Base-by-base conservation (phyloP, 257 asterid species). In the Cruciata laevipes region DNA sequence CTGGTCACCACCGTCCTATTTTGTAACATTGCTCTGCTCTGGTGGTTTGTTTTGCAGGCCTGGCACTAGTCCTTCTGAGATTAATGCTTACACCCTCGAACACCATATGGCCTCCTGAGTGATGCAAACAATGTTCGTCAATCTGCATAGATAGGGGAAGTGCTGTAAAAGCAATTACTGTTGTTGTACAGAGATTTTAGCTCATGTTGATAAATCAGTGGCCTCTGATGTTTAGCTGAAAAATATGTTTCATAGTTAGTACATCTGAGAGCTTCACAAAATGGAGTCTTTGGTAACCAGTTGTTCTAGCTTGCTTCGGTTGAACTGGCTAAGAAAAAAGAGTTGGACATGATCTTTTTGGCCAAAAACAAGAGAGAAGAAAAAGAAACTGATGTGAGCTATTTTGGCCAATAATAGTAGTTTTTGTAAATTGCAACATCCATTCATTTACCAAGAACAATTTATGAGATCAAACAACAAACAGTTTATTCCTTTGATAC, bases 1-100 rank as follows among this genome's bases (percentile, higher is more conserved):
- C 11, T 20, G 13, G 33, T n/a, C 14, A 7, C 5, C n/a, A 7
- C 7, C 24, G 21, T 44, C 69, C 11, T 7, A 6, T 24, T 2
- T 11, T 47, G 20, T 59, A 20, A 23, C 42, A 57, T 20, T 13
- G 58, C 35, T 44, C 58, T 35, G 17, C n/a, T 32, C 53, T 69
- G 65, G 44, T 74, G 76, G 58, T 71, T 60, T 25, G 42, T 65
- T 42, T 66, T 61, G 61, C 89, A 93, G 97, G 86, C 96, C 98
- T n/a, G 98, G 97, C 2, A 87, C 97, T 27, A 83, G 95, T 76
- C 97, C 98, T 44, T 84, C 93, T 31, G 97, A 86, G 52, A 93
- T 93, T 71, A 83, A 72, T 35, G 95, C 95, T 64, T 85, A 87
- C 85, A 85, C 91, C 13, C 78, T 93, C 17, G 94, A 89, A 66